Conservation (phyloP, 306 rosid species). For the Prosopis cineraria region DNA sequence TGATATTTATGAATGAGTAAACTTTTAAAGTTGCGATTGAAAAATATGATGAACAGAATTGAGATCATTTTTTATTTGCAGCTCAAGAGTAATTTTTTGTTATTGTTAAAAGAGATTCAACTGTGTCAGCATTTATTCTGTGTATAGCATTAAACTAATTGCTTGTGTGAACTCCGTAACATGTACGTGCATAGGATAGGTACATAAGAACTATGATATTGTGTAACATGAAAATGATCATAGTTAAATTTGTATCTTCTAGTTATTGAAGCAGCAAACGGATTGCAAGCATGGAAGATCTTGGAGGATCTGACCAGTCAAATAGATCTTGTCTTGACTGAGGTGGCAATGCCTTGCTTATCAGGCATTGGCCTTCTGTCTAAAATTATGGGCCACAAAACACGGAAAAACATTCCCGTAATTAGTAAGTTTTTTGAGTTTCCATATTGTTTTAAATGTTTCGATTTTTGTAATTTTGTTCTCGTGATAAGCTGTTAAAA, state of each 20-base stretch:
- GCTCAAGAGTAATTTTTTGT: background rate
- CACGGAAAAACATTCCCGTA: slow-evolving; percentile 79
- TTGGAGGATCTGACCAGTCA: slow-evolving; percentile 82
- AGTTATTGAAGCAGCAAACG: slow-evolving; percentile 84
- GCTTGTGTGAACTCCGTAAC: background rate
- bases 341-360: slow-evolving; percentile 84
- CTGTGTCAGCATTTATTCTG: slow-evolving; percentile 12
- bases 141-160: slow-evolving; percentile 1
- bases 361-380: slow-evolving; percentile 84
- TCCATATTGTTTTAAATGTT: slow-evolving; percentile 17
- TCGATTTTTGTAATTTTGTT: slow-evolving; percentile 40
- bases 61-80: slow-evolving; percentile 1
- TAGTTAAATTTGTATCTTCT: slow-evolving; percentile 28
- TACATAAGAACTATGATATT: background rate
- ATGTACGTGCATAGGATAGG: background rate
- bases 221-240: background rate
- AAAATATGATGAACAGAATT: slow-evolving; percentile 15
- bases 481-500: slow-evolving; percentile 44
- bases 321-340: slow-evolving; percentile 83
- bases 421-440: slow-evolving; percentile 70
- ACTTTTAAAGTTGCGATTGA: background rate
- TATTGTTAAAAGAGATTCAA: background rate
- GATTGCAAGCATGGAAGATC: slow-evolving; percentile 90
- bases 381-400: slow-evolving; percentile 85
- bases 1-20: background rate